These are phyloP conservation scores for Hirschfeldia incana DNA, from an alignment of 345 rosid genomes.

Conservation along the genomic window DNA sequence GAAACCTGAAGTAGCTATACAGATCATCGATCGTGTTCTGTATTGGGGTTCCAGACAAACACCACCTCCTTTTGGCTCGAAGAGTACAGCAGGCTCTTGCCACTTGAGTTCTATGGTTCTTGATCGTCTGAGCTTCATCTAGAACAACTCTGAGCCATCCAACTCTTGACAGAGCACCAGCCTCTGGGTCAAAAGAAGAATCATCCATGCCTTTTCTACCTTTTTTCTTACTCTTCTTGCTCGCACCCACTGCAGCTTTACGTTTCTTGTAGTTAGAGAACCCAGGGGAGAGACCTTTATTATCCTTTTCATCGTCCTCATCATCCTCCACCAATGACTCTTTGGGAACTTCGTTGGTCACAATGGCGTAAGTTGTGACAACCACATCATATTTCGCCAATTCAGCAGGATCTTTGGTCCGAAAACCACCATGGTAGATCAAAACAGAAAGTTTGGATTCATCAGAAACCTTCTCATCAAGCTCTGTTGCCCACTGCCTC, in stretches of 20 bases:
- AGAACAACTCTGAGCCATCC: slow-evolving; percentile 77
- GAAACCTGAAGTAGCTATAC: slow-evolving; percentile 90
- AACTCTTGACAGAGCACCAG: slow-evolving; percentile 68
- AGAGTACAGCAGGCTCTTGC: slow-evolving; percentile 87
- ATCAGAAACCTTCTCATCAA: slow-evolving; percentile 72
- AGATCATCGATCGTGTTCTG: slow-evolving; percentile 79
- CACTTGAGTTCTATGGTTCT: slow-evolving; percentile 81
- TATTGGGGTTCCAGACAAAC: slow-evolving; percentile 93
- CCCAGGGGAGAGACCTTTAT: not conserved
- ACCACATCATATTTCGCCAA: slow-evolving; percentile 78
- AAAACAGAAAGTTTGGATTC: slow-evolving; percentile 65
- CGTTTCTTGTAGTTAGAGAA: not conserved
- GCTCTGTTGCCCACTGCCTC: slow-evolving; percentile 86
- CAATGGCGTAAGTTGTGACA: slow-evolving; percentile 81
- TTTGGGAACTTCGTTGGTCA: slow-evolving; percentile 82
- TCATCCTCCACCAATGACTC: slow-evolving; percentile 51
- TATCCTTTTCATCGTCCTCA: slow-evolving; percentile 36
- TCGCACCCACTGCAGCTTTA: slow-evolving; percentile 31
- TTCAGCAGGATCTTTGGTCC: slow-evolving; percentile 73
- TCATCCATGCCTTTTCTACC: slow-evolving; percentile 8
- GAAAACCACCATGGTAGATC: slow-evolving; percentile 68
- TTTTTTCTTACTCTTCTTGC: slow-evolving; percentile 43
- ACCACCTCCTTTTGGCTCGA: slow-evolving; percentile 89
- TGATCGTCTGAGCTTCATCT: slow-evolving; percentile 93
- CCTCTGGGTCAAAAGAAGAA: slow-evolving; percentile 25